Evolutionary conservation across 73 alveolate species (phyloP), one percentile per base, ranked within the genome.

Genomic region (Tetrahymena malaccensis): DNA sequence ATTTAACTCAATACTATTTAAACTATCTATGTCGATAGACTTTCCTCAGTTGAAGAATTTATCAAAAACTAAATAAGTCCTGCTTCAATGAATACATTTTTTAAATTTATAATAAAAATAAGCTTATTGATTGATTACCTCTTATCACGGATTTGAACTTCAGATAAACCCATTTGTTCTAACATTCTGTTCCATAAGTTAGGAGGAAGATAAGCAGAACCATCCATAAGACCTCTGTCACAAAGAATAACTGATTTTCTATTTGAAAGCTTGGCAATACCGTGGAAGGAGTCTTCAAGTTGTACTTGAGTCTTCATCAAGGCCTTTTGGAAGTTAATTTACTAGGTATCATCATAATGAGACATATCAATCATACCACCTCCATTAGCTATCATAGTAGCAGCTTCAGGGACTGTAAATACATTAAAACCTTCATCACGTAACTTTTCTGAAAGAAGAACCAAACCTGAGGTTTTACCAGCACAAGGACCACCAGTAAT

Each of bases 401-500:
- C 98, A 50, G 99, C 98, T 93, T 97, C 99, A 10, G 99, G 99
- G 35, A 97, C 99, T 17, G 94, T 43, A 58, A 56, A 96, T 4
- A 97, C 98, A 38, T 96, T 84, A 93, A 93, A 96, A 15, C 99
- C 98, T 43, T 95, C 85, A 22, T 97, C 96, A 44, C 93, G 34
- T 16, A 97, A 96, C 84, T 97, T 97, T 85, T 96, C 94, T 0
- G 98, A 93, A 43, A 97, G 84, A 85, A 58, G 95, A 31, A 93
- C 94, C 33, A 97, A 44, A 13, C 98, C 98, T 34, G 98, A 96
- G 0, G 99, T 97, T 94, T 97, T 97, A 31, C 99, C 99, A 21
- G 98, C 99, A 94, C 99, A 97, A 13, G 99, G 99, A n/a, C 99
- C 99, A 27, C 99, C 99, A 15, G 99, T 97, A n/a, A 97, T 55